Evolutionary conservation across 31 red algal species (phyloP), one percentile per base, ranked within the genome.

Genomic region (Asparagopsis taxiformis): DNA sequence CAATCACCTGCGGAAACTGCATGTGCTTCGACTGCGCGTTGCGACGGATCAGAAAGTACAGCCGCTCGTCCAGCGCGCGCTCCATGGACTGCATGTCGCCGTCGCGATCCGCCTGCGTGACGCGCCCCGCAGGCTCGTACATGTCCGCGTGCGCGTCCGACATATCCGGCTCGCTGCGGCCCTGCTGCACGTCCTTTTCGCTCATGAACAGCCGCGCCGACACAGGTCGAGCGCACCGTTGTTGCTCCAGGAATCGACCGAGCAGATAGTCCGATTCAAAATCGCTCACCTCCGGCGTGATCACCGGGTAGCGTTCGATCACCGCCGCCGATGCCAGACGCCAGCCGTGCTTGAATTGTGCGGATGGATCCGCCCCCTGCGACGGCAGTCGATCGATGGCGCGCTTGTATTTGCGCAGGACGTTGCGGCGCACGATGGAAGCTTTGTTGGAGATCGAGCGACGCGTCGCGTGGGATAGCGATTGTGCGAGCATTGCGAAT

Each of bases 21-120:
- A 67, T 82, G 34, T 62, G 13, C 9, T 31, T 52, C 1, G 75
- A 60, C 21, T 19, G 55, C 1, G 51, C 36, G 2, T 17, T 68
- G 8, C 81, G 74, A 19, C 74, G 60, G 16, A 87, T 54, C 55
- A 94, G 26, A 55, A 94, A 75, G 77, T 87, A 94, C 36, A 94
- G 62, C 17, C 82, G 60, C 37, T 83, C 75, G 37, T 74, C 23
- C 36, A 94, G 51, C 37, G 79, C 73, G 11, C 91, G 65, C 3
- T 69, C 30, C 60, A 94, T 60, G 1, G 82, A 88, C 55, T 50
- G 55, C 8, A 38, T 62, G 38, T 94, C 82, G 29, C 71, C 44
- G 2, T 34, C 35, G 2, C 34, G 3, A 64, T 94, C 91, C 2
- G 91, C 91, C 0, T 87, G 69, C 3, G 91, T 94, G 1, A 62